Evolutionary conservation across 1,284 basidiomycete species (phyloP).

Genomic region (Ganoderma leucocontextum): DNA sequence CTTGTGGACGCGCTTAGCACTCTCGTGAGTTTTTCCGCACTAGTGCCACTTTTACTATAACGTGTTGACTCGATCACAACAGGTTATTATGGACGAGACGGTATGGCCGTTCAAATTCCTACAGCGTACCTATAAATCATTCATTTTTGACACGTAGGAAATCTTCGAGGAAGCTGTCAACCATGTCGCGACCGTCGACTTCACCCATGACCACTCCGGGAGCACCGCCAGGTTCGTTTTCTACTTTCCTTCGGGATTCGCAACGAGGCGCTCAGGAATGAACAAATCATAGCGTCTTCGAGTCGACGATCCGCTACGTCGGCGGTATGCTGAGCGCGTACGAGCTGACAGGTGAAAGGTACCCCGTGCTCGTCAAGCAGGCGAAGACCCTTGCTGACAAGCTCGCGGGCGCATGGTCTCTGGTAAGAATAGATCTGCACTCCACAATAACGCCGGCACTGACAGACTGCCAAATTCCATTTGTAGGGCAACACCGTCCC

Average conservation of each 20-base stretch:
- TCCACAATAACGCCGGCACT: background rate
- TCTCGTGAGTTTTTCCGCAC: constrained; percentile 53
- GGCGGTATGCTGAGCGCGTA: constrained; percentile 81
- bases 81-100: constrained; percentile 62
- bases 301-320: constrained; percentile 88
- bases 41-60: background rate
- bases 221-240: constrained; percentile 59
- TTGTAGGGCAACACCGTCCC: constrained; percentile 59
- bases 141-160: constrained; percentile 37
- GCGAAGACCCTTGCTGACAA: constrained; percentile 79
- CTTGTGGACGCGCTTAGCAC: constrained; percentile 72
- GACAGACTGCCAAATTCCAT: background rate
- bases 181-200: constrained; percentile 61
- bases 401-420: constrained; percentile 66
- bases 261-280: background rate
- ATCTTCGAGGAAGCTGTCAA: constrained; percentile 62
- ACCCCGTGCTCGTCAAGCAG: constrained; percentile 62
- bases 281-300: constrained; percentile 69
- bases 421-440: constrained; percentile 46
- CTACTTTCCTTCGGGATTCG: background rate
- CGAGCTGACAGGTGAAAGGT: constrained; percentile 76
- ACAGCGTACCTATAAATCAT: background rate
- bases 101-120: constrained; percentile 41
- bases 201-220: constrained; percentile 58
- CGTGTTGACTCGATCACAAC: background rate